phyloP scores from a whole-genome alignment of 169 alveolate genomes.

The Eimeria falciformis region DNA sequence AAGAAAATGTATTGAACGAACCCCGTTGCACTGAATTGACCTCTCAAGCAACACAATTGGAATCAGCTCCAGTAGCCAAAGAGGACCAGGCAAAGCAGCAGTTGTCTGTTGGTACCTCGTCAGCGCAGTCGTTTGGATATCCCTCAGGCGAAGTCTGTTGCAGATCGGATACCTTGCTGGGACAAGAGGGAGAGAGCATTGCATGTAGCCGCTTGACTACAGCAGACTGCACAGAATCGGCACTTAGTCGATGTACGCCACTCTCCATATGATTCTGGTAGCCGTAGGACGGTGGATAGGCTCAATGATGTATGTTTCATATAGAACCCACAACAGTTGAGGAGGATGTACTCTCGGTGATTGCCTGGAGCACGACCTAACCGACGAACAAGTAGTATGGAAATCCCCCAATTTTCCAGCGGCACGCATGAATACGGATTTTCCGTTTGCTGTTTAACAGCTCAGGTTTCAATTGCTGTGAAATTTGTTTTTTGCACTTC shows the following conservation, averaged over 20 bases:
- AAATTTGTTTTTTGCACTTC: too few relatives aligned
- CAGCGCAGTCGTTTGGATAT: constrained; percentile 25
- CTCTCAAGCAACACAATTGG: constrained; percentile 7
- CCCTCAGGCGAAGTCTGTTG: neutral
- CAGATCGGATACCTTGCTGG: neutral
- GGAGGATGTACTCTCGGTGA: too few relatives aligned
- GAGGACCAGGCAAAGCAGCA: constrained; percentile 3
- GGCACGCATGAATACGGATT: too few relatives aligned
- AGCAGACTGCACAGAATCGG: constrained; percentile 47
- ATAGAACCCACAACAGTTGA: too few relatives aligned
- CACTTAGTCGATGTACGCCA: constrained; percentile 64
- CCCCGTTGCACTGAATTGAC: neutral
- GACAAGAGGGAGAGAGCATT: constrained; percentile 54
- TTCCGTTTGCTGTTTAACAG: too few relatives aligned
- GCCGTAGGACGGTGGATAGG: too few relatives aligned
- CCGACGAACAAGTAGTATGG: too few relatives aligned
- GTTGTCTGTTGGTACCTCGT: neutral
- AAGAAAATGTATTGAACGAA: neutral
- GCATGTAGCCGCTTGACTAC: constrained; percentile 64
- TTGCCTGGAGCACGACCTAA: too few relatives aligned
- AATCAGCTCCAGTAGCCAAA: neutral
- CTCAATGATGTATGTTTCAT: too few relatives aligned
- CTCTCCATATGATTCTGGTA: too few relatives aligned
- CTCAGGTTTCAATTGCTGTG: too few relatives aligned
- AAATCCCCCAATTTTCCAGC: too few relatives aligned